Evolutionary conservation across 169 alveolate species (phyloP), one percentile per base, ranked within the genome.

Genomic region (Plasmodium blacklocki): DNA sequence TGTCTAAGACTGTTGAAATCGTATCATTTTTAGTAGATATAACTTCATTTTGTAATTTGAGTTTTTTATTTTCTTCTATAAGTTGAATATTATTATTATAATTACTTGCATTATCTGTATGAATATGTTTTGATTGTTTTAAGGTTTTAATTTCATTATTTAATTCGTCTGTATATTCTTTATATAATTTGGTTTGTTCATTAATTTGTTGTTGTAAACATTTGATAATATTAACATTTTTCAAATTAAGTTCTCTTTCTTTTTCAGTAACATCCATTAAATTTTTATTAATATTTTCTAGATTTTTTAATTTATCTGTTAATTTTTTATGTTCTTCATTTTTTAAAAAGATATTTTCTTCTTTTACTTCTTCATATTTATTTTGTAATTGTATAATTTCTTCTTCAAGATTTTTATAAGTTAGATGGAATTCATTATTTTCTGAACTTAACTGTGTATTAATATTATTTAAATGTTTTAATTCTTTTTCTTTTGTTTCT

Each of bases 21-120:
- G 85, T 86, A 12, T 86, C 92, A 62, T 64, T 86, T 52, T 86
- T 86, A 8, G 92, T 86, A 7, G 56, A 60, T 86, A 72, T 86
- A 60, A 72, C 75, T 74, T 86, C 92, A 62, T 72, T 72, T 72
- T 86, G 92, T 67, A 86, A 45, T 39, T 86, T 86, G 21, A 86
- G 63, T 50, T 86, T 86, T 86, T 86, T 86, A 56, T 86, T 86
- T 86, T 86, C 92, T 56, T 86, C 86, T 60, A 86, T 47, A 18
- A 78, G 67, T 29, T 29, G 18, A 15, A 68, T 64, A 15, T 26
- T 59, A 2, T 12, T 11, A 47, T 32, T 19, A 47, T 70, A 15
- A 56, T 32, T 23, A 45, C 21, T 43, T 18, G 76, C 5, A 18
- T 68, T 47, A n/a, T 58, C 19, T 8, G 75, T 23, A n/a, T 29